phyloP scores from a whole-genome alignment of 2,329 filamentous ascomycete genomes.

The Pseudocercospora musae region DNA sequence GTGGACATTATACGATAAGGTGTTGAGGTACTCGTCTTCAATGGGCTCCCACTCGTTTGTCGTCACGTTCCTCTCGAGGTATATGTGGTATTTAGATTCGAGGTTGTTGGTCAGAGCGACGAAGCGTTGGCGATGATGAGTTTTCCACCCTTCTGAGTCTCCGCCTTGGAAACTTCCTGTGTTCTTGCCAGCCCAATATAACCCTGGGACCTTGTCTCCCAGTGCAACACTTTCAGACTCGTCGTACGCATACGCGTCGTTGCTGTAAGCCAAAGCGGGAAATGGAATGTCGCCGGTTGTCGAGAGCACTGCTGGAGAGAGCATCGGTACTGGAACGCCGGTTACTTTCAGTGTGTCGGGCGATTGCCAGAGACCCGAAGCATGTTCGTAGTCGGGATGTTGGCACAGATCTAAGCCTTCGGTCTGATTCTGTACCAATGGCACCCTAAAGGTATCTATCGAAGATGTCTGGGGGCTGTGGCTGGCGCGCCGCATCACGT shows the following conservation, averaged over 20 bases:
- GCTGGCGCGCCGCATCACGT: background rate
- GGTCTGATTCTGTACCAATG: conserved; percentile 1
- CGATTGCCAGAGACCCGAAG: conserved; percentile 47
- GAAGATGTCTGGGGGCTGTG: no score
- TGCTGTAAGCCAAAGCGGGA: conserved; percentile 48
- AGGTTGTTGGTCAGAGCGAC: conserved; percentile 39
- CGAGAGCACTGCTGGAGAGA: conserved; percentile 46
- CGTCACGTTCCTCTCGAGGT: background rate
- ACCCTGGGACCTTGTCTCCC: conserved; percentile 48
- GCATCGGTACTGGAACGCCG: conserved; percentile 44
- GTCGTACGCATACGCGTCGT: conserved; percentile 45
- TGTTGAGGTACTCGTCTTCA: conserved; percentile 18
- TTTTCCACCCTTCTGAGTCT: conserved; percentile 38
- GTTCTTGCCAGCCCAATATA: conserved; percentile 59
- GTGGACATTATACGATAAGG: conserved; percentile 40
- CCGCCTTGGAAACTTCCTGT: conserved; percentile 45
- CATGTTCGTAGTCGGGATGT: conserved; percentile 43
- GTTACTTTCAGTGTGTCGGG: conserved; percentile 46
- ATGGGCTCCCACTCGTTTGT: background rate
- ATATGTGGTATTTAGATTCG: conserved; percentile 1
- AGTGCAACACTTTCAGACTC: conserved; percentile 44
- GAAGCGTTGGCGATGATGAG: conserved; percentile 47
- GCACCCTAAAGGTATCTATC: background rate
- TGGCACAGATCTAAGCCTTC: conserved; percentile 40
- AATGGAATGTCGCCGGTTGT: conserved; percentile 51